Conservation (phyloP, 176 grass and related monocot species). For the Aegilops longissima region DNA sequence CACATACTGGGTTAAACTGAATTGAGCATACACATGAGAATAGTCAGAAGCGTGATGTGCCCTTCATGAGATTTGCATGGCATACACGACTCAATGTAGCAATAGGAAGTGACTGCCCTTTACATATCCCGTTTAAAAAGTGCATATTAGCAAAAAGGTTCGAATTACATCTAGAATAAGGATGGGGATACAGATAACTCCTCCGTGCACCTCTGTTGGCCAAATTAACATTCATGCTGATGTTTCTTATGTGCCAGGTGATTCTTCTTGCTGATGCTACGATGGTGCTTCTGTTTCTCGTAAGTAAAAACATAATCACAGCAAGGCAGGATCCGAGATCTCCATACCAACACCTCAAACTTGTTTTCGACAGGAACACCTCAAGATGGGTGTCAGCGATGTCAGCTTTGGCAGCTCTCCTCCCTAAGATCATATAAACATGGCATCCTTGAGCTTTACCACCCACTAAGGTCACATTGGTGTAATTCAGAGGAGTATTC, state of each 20-base stretch:
- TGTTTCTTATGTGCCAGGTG: neutral
- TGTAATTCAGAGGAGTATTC: neutral
- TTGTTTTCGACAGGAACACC: conserved; percentile 1
- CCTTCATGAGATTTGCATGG: neutral
- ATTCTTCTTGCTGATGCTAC: neutral
- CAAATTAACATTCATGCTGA: neutral
- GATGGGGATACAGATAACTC: neutral
- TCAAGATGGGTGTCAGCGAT: neutral
- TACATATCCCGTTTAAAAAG: neutral
- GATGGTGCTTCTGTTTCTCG: neutral
- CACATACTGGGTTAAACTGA: neutral
- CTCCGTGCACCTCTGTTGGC: neutral
- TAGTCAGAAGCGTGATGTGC: neutral
- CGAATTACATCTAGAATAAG: neutral
- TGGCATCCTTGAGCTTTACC: neutral
- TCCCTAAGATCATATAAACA: conserved; percentile 34
- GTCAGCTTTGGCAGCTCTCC: neutral
- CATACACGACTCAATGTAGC: neutral
- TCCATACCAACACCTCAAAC: conserved; percentile 26
- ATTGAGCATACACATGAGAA: neutral
- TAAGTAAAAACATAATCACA: conserved; percentile 10
- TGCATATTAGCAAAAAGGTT: neutral
- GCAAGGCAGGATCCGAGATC: neutral
- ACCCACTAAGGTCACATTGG: neutral
- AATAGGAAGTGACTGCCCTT: neutral